Evolutionary conservation across 305 asterid species (phyloP).

Genomic region (Fraxinus latifolia): DNA sequence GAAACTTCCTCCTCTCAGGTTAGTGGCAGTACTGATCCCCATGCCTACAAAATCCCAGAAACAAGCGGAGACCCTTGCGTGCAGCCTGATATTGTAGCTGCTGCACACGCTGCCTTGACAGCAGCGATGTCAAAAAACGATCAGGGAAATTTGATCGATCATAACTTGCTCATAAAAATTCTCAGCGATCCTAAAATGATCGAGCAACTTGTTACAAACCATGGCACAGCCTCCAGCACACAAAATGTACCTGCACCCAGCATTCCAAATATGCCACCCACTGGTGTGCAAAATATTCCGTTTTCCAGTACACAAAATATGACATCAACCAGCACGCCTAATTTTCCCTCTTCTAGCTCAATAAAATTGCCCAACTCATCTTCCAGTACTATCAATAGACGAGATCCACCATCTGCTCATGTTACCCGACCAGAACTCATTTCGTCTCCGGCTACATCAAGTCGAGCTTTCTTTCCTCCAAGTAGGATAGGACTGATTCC

Average conservation of each 20-base stretch:
- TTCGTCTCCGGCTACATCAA: constrained; percentile 21
- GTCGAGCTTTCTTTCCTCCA: constrained; percentile 35
- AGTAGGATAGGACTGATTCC: constrained; percentile 23
- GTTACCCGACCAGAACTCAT: constrained; percentile 39
- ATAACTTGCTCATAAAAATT: constrained; percentile 45
- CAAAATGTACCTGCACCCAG: constrained; percentile 17
- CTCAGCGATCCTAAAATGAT: constrained; percentile 53
- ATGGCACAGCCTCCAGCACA: constrained; percentile 22
- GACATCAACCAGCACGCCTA: constrained; percentile 13
- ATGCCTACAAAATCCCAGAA: constrained; percentile 17
- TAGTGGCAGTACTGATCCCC: constrained; percentile 11
- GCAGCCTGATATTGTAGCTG: constrained; percentile 34
- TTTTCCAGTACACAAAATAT: not conserved
- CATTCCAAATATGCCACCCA: not conserved
- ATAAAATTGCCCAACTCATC: constrained; percentile 23
- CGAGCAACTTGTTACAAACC: constrained; percentile 37
- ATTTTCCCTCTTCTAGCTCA: constrained; percentile 3
- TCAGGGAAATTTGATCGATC: constrained; percentile 41
- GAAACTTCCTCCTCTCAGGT: constrained; percentile 21
- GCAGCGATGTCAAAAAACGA: constrained; percentile 23
- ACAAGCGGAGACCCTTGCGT: constrained; percentile 5
- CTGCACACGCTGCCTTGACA: constrained; percentile 33
- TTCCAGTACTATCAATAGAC: constrained; percentile 21
- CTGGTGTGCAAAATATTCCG: not conserved
- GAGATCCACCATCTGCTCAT: constrained; percentile 37